phyloP scores from a whole-genome alignment of 192 early-diverging fungal species.

The Geosiphon pyriformis region DNA sequence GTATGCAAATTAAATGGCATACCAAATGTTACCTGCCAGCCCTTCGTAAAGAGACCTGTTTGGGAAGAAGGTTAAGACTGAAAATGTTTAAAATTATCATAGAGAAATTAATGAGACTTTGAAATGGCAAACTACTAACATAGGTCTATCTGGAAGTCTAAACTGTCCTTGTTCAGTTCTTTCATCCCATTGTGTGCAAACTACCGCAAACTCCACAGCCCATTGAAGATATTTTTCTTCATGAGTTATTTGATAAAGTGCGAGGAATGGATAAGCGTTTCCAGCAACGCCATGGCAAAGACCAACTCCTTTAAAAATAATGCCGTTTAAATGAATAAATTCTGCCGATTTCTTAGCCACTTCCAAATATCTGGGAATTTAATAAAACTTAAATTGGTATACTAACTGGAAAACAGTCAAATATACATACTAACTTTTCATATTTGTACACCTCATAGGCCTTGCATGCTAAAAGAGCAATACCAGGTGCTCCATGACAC shows the following conservation, averaged over 20 bases:
- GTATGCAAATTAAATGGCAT: not conserved
- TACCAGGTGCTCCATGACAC: constrained; percentile 17
- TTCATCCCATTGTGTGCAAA: constrained; percentile 6
- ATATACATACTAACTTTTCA: constrained; percentile 6
- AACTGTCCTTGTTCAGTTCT: not conserved
- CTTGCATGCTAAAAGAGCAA: constrained; percentile 15
- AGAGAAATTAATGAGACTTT: too few relatives aligned
- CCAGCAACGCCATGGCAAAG: constrained; percentile 12
- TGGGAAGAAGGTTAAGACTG: too few relatives aligned
- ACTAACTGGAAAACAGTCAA: too few relatives aligned
- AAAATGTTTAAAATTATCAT: too few relatives aligned
- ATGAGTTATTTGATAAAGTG: constrained; percentile 3
- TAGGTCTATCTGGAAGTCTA: constrained; percentile 5
- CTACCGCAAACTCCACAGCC: not conserved
- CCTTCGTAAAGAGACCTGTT: constrained; percentile 19
- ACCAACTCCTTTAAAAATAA: constrained; percentile 6
- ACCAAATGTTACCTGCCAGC: constrained; percentile 1
- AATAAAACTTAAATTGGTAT: not conserved
- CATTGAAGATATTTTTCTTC: constrained; percentile 13
- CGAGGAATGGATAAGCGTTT: constrained; percentile 12
- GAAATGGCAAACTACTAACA: too few relatives aligned
- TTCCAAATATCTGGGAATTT: constrained; percentile 8
- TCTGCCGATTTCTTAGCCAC: constrained; percentile 3
- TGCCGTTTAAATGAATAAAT: constrained; percentile 1
- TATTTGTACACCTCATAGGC: constrained; percentile 15